These are phyloP conservation scores for Aspergillus sp. DNA, from an alignment of 2,329 filamentous ascomycete species.

Conservation along the genomic window DNA sequence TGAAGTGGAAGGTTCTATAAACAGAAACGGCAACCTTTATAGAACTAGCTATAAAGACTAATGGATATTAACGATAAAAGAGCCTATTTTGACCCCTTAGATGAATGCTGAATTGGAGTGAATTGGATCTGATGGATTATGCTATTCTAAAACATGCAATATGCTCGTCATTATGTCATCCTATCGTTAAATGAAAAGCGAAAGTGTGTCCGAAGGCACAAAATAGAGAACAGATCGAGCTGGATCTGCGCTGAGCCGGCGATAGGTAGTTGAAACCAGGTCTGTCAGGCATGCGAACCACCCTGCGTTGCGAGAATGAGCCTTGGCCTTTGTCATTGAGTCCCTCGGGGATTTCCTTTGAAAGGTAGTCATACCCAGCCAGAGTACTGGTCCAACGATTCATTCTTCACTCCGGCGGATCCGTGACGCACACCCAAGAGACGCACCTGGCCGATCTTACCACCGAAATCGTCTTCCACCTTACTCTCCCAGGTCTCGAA, in stretches of 20 bases:
- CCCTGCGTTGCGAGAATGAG: neutral
- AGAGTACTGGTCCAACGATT: slow-evolving; percentile 38
- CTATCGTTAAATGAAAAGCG: neutral
- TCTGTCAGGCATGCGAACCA: neutral
- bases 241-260: neutral
- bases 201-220: neutral
- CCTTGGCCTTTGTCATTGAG: neutral
- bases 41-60: no score
- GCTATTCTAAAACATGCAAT: neutral
- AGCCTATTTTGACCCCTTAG: no score
- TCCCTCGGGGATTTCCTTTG: neutral
- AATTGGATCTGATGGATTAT: neutral
- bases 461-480: slow-evolving; percentile 45
- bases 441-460: slow-evolving; percentile 45
- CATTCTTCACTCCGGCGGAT: slow-evolving; percentile 45
- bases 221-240: neutral
- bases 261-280: neutral
- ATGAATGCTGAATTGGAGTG: no score
- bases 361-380: slow-evolving; percentile 27
- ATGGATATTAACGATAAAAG: no score
- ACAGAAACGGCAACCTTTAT: no score
- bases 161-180: neutral
- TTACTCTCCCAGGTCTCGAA: slow-evolving; percentile 64
- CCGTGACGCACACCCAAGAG: slow-evolving; percentile 47
- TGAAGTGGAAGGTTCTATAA: no score